Evolutionary conservation across 1,284 basidiomycete genomes (phyloP).

Genomic region (Leccinum huronense): DNA sequence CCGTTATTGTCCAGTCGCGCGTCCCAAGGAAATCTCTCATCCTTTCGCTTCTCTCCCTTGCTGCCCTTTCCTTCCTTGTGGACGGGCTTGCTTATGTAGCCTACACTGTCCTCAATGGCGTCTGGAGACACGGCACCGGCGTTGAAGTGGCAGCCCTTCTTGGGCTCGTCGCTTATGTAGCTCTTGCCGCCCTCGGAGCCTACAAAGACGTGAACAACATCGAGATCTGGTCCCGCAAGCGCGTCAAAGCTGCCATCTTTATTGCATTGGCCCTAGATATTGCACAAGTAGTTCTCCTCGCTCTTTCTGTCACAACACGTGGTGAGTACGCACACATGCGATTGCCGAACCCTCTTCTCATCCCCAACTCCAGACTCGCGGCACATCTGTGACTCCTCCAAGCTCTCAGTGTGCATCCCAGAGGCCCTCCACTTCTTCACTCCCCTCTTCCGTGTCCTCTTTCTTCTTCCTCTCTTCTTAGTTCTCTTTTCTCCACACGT

Average conservation of each 20-base stretch:
- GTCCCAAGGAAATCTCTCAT: slow-evolving; percentile 73
- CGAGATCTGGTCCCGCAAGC: slow-evolving; percentile 63
- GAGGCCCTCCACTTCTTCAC: slow-evolving; percentile 60
- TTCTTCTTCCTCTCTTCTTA: slow-evolving; percentile 58
- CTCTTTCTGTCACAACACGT: slow-evolving; percentile 44
- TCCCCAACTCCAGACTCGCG: slow-evolving; percentile 15
- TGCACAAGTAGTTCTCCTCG: slow-evolving; percentile 54
- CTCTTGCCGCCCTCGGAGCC: slow-evolving; percentile 66
- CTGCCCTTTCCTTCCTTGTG: slow-evolving; percentile 83
- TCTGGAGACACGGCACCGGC: slow-evolving; percentile 63
- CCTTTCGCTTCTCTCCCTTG: slow-evolving; percentile 62
- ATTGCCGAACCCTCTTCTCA: neutral
- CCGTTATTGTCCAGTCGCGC: slow-evolving; percentile 69
- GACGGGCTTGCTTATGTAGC: slow-evolving; percentile 72
- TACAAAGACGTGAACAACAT: slow-evolving; percentile 75
- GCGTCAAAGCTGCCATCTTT: slow-evolving; percentile 54
- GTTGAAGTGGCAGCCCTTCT: slow-evolving; percentile 66
- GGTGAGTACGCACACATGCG: slow-evolving; percentile 38
- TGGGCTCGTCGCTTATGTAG: slow-evolving; percentile 65
- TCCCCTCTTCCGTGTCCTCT: slow-evolving; percentile 61
- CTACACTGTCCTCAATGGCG: slow-evolving; percentile 59
- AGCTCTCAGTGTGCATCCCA: slow-evolving; percentile 38
- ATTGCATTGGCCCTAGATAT: slow-evolving; percentile 58
- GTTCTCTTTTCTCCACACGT: slow-evolving; percentile 59
- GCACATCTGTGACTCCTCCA: slow-evolving; percentile 35